Conservation (phyloP, 306 rosid species). For the Senna tora region DNA sequence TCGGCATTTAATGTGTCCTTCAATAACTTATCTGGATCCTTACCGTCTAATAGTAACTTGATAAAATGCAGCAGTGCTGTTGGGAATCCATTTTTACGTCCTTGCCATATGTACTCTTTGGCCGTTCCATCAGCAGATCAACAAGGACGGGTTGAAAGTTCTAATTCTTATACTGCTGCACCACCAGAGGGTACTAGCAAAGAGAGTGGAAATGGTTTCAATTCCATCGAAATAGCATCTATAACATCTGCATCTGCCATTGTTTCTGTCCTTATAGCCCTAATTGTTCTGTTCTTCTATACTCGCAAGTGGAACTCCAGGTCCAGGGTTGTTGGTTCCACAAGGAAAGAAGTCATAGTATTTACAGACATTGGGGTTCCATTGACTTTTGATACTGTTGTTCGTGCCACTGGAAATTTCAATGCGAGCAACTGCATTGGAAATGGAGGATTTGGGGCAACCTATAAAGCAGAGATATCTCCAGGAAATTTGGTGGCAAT, state of each 20-base stretch:
- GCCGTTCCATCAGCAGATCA: constrained; percentile 52
- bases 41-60: constrained; percentile 63
- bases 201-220: constrained; percentile 52
- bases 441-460: constrained; percentile 95
- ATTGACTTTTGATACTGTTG: constrained; percentile 79
- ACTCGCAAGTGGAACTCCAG: constrained; percentile 82
- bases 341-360: constrained; percentile 76
- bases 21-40: constrained; percentile 88
- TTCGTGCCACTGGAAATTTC: constrained; percentile 76
- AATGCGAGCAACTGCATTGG: constrained; percentile 90
- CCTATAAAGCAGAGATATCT: constrained; percentile 86
- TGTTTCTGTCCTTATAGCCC: constrained; percentile 79
- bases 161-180: constrained; percentile 48
- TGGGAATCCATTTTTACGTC: constrained; percentile 65
- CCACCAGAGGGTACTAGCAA: constrained; percentile 39
- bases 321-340: constrained; percentile 65
- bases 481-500: constrained; percentile 71
- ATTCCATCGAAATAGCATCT: constrained; percentile 89
- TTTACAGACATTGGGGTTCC: constrained; percentile 79
- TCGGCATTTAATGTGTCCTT: constrained; percentile 77
- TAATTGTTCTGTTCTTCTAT: constrained; percentile 67
- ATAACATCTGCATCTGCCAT: constrained; percentile 95
- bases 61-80: constrained; percentile 79
- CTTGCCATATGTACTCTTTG: constrained; percentile 58
- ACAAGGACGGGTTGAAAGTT: constrained; percentile 50